Conservation (phyloP, 345 rosid genomes). For the Eucalyptus cladocalyx region DNA sequence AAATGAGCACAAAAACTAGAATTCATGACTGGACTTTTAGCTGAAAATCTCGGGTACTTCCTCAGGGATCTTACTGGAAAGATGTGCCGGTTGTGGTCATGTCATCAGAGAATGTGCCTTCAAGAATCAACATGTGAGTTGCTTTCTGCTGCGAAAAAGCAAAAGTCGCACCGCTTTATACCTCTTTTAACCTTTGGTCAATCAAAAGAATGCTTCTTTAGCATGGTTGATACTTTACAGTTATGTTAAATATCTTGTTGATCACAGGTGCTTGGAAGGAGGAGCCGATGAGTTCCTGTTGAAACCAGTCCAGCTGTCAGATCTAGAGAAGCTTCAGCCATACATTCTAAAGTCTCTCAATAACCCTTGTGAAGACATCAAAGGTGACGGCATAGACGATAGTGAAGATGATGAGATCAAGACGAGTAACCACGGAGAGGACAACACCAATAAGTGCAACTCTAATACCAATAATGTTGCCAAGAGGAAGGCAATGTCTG, state of each 20-base stretch:
- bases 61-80: conserved; percentile 16
- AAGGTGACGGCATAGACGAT: not conserved
- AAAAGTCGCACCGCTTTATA: not conserved
- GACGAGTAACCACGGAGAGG: not conserved
- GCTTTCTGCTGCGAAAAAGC: not conserved
- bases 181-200: not conserved
- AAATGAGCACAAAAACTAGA: not conserved
- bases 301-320: conserved; percentile 42
- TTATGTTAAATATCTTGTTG: not conserved
- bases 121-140: conserved; percentile 44
- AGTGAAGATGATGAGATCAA: not conserved
- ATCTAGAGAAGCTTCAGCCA: conserved; percentile 32
- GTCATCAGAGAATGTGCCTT: conserved; percentile 87
- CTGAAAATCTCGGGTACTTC: not conserved
- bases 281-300: conserved; percentile 53
- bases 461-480: not conserved
- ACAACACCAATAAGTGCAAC: not conserved
- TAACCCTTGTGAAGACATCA: not conserved
- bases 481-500: conserved; percentile 28
- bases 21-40: not conserved
- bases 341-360: conserved; percentile 21
- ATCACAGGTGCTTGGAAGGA: conserved; percentile 39
- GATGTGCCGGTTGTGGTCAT: conserved; percentile 75
- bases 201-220: not conserved
- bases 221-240: not conserved